Base-by-base conservation (phyloP, 768 basidiomycete species). In the Rhizopogon sp. region DNA sequence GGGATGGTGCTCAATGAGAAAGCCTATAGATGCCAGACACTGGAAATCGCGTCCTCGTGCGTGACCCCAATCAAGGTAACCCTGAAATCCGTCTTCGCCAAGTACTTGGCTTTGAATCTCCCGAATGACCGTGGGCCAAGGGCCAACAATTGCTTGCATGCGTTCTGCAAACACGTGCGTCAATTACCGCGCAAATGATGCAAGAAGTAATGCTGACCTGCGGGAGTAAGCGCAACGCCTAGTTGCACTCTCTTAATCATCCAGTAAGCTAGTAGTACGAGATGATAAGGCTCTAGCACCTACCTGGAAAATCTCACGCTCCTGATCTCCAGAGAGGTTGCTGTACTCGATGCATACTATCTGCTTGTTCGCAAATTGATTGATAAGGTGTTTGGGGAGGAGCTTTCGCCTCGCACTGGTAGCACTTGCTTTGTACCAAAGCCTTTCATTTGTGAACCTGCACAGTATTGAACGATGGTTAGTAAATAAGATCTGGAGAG, bases 251-350 rank as follows among this genome's bases (percentile, higher is more conserved):
- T 74, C 79, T 80, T 43, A 22, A 52, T 14, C 10, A 50, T 16
- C 17, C 33, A 37, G 14, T 49, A 14, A 49, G 47, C 20, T 49
- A 25, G 5, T 22, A 37, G 31, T 22, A 25, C 35, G 47, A 20
- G 10, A 49, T 39, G 13, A 49, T 39, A 11, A 16, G 28, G 49
- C 43, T 11, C 17, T 39, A 28, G 10, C 52, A 56, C 72, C 41
- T 58, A 74, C 82, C 72, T 81, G 76, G 58, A 87, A 90, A 25
- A 87, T 82, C 61, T 86, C 87, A 29, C 85, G 76, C 59, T 88
- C 88, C 62, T 81, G 78, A 49, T 81, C 76, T 6, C 65, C 64
- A 0, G 67, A 72, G 41, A 86, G 63, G 16, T 73, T 72, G 3
- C 69, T 66, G 58, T 85, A 85, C 61, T 84, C 84, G 1, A 80